These are phyloP conservation scores for Knoxdaviesia proteae DNA, from an alignment of 2,329 filamentous ascomycete species.

Conservation along the genomic window DNA sequence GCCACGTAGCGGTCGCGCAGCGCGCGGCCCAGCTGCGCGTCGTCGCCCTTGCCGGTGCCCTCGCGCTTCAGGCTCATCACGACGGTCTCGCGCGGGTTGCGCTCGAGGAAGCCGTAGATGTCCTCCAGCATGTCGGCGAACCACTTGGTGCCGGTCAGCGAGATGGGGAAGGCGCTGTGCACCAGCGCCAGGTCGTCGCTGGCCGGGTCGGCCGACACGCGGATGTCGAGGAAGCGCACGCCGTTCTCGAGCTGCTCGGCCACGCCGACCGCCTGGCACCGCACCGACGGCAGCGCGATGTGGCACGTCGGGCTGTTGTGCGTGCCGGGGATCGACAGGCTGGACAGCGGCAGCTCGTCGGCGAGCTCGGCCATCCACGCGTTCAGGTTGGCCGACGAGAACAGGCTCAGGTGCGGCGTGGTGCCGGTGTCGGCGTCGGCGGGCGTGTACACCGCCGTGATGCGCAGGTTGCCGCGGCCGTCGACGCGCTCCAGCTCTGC, in stretches of 20 bases:
- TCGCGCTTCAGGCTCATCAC: conserved; percentile 83
- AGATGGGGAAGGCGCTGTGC: conserved; percentile 76
- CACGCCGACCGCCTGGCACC: conserved; percentile 69
- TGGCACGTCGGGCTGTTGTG: conserved; percentile 84
- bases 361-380: conserved; percentile 66
- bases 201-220: conserved; percentile 35
- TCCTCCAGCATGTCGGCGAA: conserved; percentile 52
- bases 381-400: conserved; percentile 47
- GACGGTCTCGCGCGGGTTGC: conserved; percentile 62
- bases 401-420: conserved; percentile 32
- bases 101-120: conserved; percentile 54
- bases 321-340: conserved; percentile 79
- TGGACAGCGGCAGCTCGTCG: conserved; percentile 51
- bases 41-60: conserved; percentile 59
- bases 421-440: conserved; percentile 15
- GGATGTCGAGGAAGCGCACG: conserved; percentile 83
- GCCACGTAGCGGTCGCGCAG: conserved; percentile 52
- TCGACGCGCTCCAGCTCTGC: conserved; percentile 37
- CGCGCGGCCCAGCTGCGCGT: conserved; percentile 56
- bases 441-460: conserved; percentile 47
- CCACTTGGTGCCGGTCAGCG: conserved; percentile 61
- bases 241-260: conserved; percentile 68
- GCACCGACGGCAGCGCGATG: conserved; percentile 71
- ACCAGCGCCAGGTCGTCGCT: conserved; percentile 60
- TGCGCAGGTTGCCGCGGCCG: conserved; percentile 27